Evolutionary conservation across 192 early-diverging fungal genomes (phyloP), one percentile per base, ranked within the genome.

Genomic region (Kickxella alabastrina): DNA sequence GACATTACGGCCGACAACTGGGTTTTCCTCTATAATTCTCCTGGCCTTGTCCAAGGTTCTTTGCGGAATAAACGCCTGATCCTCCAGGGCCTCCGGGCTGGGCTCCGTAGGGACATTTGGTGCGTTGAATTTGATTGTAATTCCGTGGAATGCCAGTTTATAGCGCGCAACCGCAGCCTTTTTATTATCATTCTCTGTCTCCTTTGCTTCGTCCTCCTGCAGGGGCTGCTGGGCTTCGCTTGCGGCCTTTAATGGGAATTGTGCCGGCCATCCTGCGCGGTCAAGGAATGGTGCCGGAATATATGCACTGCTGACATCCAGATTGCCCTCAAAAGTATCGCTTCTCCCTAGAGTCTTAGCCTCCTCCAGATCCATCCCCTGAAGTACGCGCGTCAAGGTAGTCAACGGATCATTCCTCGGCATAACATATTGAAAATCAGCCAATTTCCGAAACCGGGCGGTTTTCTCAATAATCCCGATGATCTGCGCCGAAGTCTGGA

Each of bases 231-330:
- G 15, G 18, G 39, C 39, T 40, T 15, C 9, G 18, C 22, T 40
- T 40, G 39, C 10, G 18, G n/a, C 39, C 22, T 43, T 48, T 4
- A 62, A 44, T 24, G 43, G 24, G 25, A 39, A 57, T 22, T 62
- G 72, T 17, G 50, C 36, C 5, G 72, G 60, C 72, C 65, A 75
- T 10, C 65, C 38, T 2, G 23, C 12, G 17, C 36, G 48, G 29
- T 75, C 72, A n/a, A 75, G 34, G n/a, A 62, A 71, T 17, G 74
- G 74, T 10, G 62, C 74, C 3, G 74, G 74, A 2, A 77, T 49
- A 17, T 66, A 59, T 6, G 44, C 44, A 7, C 21, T 51, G 0
- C 19, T 26, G 0, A 52, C 47, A 12, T 23, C 39, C 7, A 51
- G 10, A 5, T 19, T 13, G 18, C 47, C 25, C 10, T 66, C 63